A percentile compares a stretch with the other conserved stretches of the same genome.
Conservation (phyloP, 805 yeast genomes). For the Naumovozyma castellii region DNA sequence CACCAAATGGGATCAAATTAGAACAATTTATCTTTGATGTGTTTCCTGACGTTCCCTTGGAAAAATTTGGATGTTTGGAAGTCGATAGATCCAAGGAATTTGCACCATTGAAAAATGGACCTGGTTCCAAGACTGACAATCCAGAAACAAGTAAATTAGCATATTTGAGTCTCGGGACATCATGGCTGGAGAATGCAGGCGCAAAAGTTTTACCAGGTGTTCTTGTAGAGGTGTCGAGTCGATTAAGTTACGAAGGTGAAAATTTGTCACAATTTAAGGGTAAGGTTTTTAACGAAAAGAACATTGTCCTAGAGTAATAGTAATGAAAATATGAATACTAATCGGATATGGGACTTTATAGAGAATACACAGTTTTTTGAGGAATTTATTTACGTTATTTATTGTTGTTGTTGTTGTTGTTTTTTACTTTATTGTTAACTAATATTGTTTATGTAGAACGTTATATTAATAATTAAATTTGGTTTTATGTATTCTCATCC, state of each 20-base stretch:
- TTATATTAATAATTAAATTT: too few species aligned
- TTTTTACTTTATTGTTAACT: too few species aligned
- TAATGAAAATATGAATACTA: too few species aligned
- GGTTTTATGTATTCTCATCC: not conserved
- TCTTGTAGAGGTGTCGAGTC: slow-evolving; percentile 68
- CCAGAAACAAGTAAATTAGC: slow-evolving; percentile 72
- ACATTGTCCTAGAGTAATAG: slow-evolving; percentile 16
- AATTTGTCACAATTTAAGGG: slow-evolving; percentile 52
- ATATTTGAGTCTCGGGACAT: slow-evolving; percentile 55
- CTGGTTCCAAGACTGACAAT: slow-evolving; percentile 72
- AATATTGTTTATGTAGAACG: too few species aligned
- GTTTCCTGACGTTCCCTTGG: slow-evolving; percentile 64
- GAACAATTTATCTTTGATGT: slow-evolving; percentile 97
- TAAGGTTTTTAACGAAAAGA: slow-evolving; percentile 26
- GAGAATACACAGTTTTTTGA: too few species aligned
- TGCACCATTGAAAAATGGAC: slow-evolving; percentile 87
- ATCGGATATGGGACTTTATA: too few species aligned
- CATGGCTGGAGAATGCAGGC: slow-evolving; percentile 69
- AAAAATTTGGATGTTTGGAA: slow-evolving; percentile 81
- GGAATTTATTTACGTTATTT: too few species aligned
- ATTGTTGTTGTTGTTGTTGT: too few species aligned
- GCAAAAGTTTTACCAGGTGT: slow-evolving; percentile 42
- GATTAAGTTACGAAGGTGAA: slow-evolving; percentile 68
- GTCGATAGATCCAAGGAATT: slow-evolving; percentile 80
- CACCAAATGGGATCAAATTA: slow-evolving; percentile 84